Conservation (phyloP, 2,329 filamentous ascomycete genomes). For the Emmonsia crescens region DNA sequence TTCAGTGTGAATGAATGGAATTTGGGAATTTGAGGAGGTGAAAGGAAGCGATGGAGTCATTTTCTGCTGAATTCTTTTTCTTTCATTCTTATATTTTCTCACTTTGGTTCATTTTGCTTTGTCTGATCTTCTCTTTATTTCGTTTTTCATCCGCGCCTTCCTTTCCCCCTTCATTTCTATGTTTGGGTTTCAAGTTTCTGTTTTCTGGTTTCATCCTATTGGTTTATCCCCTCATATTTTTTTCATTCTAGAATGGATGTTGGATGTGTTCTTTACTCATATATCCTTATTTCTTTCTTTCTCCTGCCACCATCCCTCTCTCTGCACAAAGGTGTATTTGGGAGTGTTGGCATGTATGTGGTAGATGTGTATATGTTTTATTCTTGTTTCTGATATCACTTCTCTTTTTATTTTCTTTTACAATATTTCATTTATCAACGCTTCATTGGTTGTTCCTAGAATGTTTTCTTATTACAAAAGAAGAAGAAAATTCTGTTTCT, state of each 20-base stretch:
- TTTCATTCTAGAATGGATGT: background rate
- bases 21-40: background rate
- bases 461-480: background rate
- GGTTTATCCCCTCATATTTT: background rate
- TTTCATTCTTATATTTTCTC: no score
- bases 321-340: background rate
- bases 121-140: background rate
- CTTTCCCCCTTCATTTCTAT: background rate
- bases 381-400: background rate
- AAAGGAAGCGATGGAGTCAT: background rate
- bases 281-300: background rate
- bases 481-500: background rate
- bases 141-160: background rate
- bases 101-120: constrained; percentile 2
- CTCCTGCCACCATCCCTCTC: background rate
- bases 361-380: background rate
- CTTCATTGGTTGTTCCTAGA: background rate
- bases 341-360: background rate
- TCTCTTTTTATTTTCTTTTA: constrained; percentile 3
- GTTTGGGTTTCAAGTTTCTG: background rate
- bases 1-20: background rate
- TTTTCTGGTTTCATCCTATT: background rate
- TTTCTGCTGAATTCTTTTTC: constrained; percentile 1
- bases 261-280: background rate
- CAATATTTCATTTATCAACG: constrained; percentile 5